phyloP scores from a whole-genome alignment of 2,329 filamentous ascomycete species.

The Fusarium succisae region DNA sequence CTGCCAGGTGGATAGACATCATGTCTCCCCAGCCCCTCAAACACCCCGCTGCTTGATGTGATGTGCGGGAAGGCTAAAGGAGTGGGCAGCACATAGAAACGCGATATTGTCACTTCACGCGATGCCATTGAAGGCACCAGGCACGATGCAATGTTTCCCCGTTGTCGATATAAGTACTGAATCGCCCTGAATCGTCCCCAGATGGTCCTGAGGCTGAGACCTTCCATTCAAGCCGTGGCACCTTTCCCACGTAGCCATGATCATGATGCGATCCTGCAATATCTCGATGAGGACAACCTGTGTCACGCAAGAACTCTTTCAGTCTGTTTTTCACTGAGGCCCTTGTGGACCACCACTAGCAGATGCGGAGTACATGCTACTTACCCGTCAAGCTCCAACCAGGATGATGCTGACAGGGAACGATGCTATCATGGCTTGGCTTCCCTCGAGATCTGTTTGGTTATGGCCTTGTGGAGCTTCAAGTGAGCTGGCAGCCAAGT shows the following conservation, averaged over 20 bases:
- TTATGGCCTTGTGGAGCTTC: constrained; percentile 30
- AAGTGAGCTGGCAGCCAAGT: constrained; percentile 43
- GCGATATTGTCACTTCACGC: constrained; percentile 35
- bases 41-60: constrained; percentile 41
- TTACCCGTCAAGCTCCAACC: constrained; percentile 32
- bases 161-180: neutral
- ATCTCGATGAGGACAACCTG: constrained; percentile 36
- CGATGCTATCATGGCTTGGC: constrained; percentile 35
- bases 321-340: constrained; percentile 30
- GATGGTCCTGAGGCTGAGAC: constrained; percentile 7
- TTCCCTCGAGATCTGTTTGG: constrained; percentile 42
- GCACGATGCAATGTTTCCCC: neutral
- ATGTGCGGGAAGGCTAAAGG: constrained; percentile 48
- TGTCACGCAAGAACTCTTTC: constrained; percentile 32
- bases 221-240: constrained; percentile 11
- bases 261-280: constrained; percentile 42
- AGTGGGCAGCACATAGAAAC: constrained; percentile 28
- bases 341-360: constrained; percentile 35
- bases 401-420: constrained; percentile 38
- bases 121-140: constrained; percentile 3
- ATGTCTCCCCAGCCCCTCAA: constrained; percentile 32
- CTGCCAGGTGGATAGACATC: constrained; percentile 40
- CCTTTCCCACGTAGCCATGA: constrained; percentile 19
- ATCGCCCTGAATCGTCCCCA: neutral
- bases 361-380: constrained; percentile 42